Conservation (phyloP, 2,329 filamentous ascomycete species). For the Xylariaceae sp. region DNA sequence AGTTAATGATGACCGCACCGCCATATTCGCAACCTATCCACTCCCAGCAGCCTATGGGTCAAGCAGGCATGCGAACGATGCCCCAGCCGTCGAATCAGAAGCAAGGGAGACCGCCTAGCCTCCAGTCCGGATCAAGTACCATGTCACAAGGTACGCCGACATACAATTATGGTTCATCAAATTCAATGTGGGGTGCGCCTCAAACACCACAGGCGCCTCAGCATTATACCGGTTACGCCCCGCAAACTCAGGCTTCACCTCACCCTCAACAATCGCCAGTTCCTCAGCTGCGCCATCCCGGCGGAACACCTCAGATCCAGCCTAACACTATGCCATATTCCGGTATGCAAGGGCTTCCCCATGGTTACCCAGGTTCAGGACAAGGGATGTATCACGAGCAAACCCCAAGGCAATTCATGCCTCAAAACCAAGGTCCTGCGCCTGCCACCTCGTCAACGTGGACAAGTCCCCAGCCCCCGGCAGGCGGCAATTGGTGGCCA, state of each 20-base stretch:
- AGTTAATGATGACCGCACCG: conserved; percentile 61
- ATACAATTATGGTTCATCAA: conserved; percentile 60
- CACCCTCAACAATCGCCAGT: conserved; percentile 54
- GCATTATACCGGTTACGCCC: conserved; percentile 51
- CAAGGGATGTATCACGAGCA: conserved; percentile 61
- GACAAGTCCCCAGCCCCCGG: conserved; percentile 59
- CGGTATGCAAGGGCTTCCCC: conserved; percentile 58
- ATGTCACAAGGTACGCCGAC: conserved; percentile 50
- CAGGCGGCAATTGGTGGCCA: conserved; percentile 54
- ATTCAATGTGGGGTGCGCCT: conserved; percentile 57
- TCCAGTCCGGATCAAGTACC: conserved; percentile 49
- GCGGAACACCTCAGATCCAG: conserved; percentile 52
- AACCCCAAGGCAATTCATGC: conserved; percentile 64
- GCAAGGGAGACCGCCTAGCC: conserved; percentile 61
- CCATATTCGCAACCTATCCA: conserved; percentile 69
- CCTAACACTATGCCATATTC: conserved; percentile 55
- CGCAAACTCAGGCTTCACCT: conserved; percentile 46
- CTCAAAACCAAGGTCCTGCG: conserved; percentile 51
- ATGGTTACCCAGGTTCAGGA: conserved; percentile 52
- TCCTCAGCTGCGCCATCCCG: conserved; percentile 57
- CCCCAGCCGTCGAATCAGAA: conserved; percentile 59
- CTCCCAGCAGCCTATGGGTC: conserved; percentile 65
- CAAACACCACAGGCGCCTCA: conserved; percentile 62
- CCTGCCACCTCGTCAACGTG: conserved; percentile 51
- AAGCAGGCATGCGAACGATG: conserved; percentile 68